phyloP scores from a whole-genome alignment of 2,329 filamentous ascomycete genomes.

The Cadophora luteo-olivacea region DNA sequence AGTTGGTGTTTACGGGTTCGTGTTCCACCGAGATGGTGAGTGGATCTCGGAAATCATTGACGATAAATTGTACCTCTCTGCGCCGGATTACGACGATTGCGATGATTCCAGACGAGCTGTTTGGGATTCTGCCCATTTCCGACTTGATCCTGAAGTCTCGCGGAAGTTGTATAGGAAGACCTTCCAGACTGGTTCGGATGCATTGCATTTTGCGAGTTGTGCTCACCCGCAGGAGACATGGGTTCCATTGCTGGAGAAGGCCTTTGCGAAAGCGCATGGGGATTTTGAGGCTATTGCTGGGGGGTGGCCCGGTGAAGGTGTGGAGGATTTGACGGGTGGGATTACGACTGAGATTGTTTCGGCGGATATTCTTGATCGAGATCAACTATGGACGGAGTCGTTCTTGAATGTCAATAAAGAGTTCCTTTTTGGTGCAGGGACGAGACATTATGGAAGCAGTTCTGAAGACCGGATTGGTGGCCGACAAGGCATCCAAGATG shows the following conservation, averaged over 20 bases:
- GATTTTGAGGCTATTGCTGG: constrained; percentile 77
- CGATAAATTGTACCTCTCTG: constrained; percentile 84
- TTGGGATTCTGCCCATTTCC: constrained; percentile 10
- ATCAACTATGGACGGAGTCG: constrained; percentile 84
- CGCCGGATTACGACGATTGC: constrained; percentile 79
- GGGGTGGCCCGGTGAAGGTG: constrained; percentile 65
- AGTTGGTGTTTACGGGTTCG: constrained; percentile 87
- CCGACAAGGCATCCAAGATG: constrained; percentile 62
- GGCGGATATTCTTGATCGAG: constrained; percentile 76
- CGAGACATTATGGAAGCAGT: constrained; percentile 47
- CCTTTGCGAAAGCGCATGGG: constrained; percentile 84
- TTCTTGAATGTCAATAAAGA: constrained; percentile 81
- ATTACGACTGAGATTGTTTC: constrained; percentile 73
- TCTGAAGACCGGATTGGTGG: constrained; percentile 21
- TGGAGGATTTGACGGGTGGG: constrained; percentile 69
- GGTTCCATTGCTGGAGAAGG: constrained; percentile 82
- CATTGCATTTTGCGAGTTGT: constrained; percentile 80
- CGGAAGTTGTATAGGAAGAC: constrained; percentile 49
- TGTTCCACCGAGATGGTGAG: constrained; percentile 85
- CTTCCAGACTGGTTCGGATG: constrained; percentile 66
- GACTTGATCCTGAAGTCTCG: constrained; percentile 41
- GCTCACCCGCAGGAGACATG: constrained; percentile 81
- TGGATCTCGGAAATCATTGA: constrained; percentile 93
- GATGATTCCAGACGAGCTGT: neutral
- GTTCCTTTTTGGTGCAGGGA: constrained; percentile 74